Evolutionary conservation across 2,329 filamentous ascomycete species (phyloP), one percentile per base, ranked within the genome.

Genomic region (Fusarium incarnatum): DNA sequence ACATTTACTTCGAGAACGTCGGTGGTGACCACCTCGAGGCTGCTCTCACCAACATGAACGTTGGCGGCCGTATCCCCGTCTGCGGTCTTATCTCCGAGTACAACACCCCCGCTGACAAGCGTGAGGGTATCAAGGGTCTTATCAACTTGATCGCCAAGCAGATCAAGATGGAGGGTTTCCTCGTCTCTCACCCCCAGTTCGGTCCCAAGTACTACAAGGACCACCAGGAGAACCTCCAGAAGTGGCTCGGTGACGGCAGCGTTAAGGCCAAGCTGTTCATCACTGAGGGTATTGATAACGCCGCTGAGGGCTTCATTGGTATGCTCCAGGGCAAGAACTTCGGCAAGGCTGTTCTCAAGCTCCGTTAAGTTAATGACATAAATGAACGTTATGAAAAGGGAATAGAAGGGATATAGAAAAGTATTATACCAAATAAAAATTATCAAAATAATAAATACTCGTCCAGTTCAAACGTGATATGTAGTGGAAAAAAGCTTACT

Each of bases 251-350:
- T 37, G 92, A 96, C 7, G 93, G 92, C 15, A 88, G 85, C 8
- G 87, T 97, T 83, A 92, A 92, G 84, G 86, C 88, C 52, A 89
- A 90, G 81, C 83, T 91, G 66, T 83, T 86, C 73, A 82, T 92
- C 61, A 94, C 91, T 1, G 85, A 90, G 56, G 93, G 93, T 22
- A 94, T 97, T 64, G 94, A 97, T 66, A 89, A 92, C n/a, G 91
- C 90, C 2, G 83, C 88, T 8, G 87, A 94, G 60, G 94, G 91
- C 0, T 85, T 97, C 64, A 80, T 95, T 15, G 92, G 89, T 15
- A 89, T 97, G 83, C 85, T 96, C 57, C 79, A 87, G 75, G 94
- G 94, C 49, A 87, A 92, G 80, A 97, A 97, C 83, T 92, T 94
- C 81, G 94, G 94, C 73, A 97, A 97, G 87, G 92, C 93, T 18